phyloP scores from a whole-genome alignment of 2,329 filamentous ascomycete species.

The Westerdykella aurantiaca region DNA sequence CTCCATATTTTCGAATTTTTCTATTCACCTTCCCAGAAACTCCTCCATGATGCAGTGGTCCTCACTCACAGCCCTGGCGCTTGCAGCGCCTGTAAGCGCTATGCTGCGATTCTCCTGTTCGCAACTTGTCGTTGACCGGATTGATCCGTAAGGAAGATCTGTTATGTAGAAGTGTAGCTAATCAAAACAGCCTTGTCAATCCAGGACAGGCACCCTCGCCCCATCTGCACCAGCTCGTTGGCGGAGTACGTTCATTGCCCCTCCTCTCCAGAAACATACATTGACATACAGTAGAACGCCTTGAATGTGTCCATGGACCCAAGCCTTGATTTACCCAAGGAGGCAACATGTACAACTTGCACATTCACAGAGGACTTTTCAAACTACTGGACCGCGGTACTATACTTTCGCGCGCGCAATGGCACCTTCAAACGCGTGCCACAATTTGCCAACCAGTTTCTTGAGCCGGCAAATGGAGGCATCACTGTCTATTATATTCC shows the following conservation, averaged over 20 bases:
- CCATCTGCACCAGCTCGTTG: constrained; percentile 8
- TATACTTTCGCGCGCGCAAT: constrained; percentile 9
- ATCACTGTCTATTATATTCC: constrained; percentile 13
- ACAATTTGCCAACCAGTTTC: constrained; percentile 1
- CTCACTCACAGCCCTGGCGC: not conserved
- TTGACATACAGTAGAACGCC: constrained; percentile 2
- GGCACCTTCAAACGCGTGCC: constrained; percentile 7
- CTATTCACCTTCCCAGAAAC: no score
- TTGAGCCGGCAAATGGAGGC: constrained; percentile 4
- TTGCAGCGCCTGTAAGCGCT: not conserved
- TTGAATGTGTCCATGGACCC: constrained; percentile 7
- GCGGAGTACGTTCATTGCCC: constrained; percentile 1
- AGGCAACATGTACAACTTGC: constrained; percentile 6
- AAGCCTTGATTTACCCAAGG: constrained; percentile 3
- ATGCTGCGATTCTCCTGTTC: constrained; percentile 1
- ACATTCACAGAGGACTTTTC: constrained; percentile 6
- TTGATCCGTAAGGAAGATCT: not conserved
- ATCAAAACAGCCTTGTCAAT: not conserved
- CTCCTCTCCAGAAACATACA: not conserved
- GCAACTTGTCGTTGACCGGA: constrained; percentile 1
- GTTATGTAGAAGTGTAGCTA: not conserved
- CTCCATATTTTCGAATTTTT: no score
- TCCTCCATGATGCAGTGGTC: no score
- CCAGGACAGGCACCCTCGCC: constrained; percentile 6
- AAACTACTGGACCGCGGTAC: constrained; percentile 8